Base-by-base conservation (phyloP, 495 filamentous ascomycete genomes). In the Aspergillus diversus region DNA sequence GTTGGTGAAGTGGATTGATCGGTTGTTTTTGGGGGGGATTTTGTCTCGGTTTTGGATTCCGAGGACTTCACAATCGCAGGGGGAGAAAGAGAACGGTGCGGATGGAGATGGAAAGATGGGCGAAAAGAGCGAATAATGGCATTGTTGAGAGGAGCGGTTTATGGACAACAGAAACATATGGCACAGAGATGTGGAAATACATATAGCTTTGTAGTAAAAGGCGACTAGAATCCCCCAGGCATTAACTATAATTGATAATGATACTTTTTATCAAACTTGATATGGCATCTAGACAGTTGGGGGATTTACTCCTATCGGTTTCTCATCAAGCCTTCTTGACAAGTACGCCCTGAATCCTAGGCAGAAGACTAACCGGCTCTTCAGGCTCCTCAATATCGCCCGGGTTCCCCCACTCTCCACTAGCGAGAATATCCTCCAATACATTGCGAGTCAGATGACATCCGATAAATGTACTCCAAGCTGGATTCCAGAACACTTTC, bases 1-100 rank as follows among this genome's bases (percentile, higher is more conserved):
- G 5, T 63, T 78, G 55, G 42, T 78, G 15, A 70, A 68, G 34
- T 78, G 73, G 71, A 56, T 76, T 49, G 76, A 78, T 61, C 70
- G 70, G 62, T 34, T 16, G 37, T 77, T 73, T 47, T 61, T 78
- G 48, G 76, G 74, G 12, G 76, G 76, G 5, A 46, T 76, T 33
- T 63, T 78, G 37, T 61, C 65, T 15, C 55, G 73, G 1, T 76
- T 73, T 57, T 78, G 73, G 72, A 42, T 77, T 49, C 47, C 8
- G 21, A 13, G 21, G 21, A 0, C 47, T 6, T 16, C 15, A 2
- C 47, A 21, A 2, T 5, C 47, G 5, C 47, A 49, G 21, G 47
- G 5, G 15, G 21, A 49, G 47, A 49, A 16, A 49, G 47, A 3
- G 4, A 21, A 27, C 21, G n/a, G n/a, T n/a, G n/a, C 21, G 21